Conservation (phyloP, 441 rosid species). For the Gossypium gossypioides region DNA sequence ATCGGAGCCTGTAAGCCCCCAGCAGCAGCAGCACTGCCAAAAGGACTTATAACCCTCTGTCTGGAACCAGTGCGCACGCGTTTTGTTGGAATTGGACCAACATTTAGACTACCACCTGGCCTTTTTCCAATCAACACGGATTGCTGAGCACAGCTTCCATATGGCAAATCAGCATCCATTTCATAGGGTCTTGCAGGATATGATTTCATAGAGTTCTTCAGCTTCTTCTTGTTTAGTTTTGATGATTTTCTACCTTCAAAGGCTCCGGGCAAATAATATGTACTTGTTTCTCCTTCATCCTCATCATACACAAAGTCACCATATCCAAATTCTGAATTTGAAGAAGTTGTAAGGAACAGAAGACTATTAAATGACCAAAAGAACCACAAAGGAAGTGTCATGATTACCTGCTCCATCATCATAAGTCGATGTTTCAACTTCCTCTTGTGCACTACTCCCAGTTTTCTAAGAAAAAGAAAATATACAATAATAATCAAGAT, state of each 20-base stretch:
- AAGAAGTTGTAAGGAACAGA: constrained; percentile 24
- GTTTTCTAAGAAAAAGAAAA: constrained; percentile 43
- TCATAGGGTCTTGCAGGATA: constrained; percentile 57
- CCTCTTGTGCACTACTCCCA: constrained; percentile 73
- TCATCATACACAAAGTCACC: constrained; percentile 52
- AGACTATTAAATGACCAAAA: constrained; percentile 16
- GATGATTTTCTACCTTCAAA: constrained; percentile 49
- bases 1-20: constrained; percentile 42
- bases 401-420: constrained; percentile 65
- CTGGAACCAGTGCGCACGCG: constrained; percentile 90
- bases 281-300: constrained; percentile 81
- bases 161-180: constrained; percentile 49
- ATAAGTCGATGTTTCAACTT: constrained; percentile 67
- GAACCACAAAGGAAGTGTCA: constrained; percentile 8
- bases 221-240: constrained; percentile 53
- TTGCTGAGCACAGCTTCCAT: constrained; percentile 45
- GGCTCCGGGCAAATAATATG: constrained; percentile 59
- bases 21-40: constrained; percentile 45
- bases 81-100: constrained; percentile 71
- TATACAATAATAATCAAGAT: constrained; percentile 8
- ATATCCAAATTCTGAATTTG: constrained; percentile 50
- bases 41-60: constrained; percentile 67
- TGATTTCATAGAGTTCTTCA: constrained; percentile 44
- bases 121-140: constrained; percentile 52
- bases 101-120: constrained; percentile 48